Conservation (phyloP, 257 asterid genomes). For the Solanum chiquidenum region DNA sequence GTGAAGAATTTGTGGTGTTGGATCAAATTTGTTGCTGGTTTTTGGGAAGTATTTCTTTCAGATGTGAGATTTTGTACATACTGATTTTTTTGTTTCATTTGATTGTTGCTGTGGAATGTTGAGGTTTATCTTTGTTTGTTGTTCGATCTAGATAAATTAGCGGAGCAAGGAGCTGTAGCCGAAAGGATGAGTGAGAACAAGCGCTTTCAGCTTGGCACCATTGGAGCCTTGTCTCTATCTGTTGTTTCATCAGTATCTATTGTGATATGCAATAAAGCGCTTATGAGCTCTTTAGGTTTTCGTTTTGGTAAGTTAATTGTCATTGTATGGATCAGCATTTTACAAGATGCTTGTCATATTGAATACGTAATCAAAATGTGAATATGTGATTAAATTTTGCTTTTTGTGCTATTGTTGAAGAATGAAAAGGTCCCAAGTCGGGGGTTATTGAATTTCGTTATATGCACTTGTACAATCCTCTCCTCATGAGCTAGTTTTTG, state of each 20-base stretch:
- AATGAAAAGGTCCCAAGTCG: not conserved
- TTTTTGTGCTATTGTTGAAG: not conserved
- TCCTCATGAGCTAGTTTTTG: not conserved
- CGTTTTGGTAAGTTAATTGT: slow-evolving; percentile 56
- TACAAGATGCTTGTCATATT: not conserved
- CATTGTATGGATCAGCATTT: not conserved
- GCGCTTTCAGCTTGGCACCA: slow-evolving; percentile 63
- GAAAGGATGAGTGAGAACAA: slow-evolving; percentile 50
- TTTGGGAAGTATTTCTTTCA: not conserved
- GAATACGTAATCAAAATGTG: not conserved
- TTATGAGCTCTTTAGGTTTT: slow-evolving; percentile 67
- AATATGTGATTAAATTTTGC: not conserved
- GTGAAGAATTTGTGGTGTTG: not conserved
- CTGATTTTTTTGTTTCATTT: not conserved
- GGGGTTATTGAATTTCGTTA: not conserved
- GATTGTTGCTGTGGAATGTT: not conserved
- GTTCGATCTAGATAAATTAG: not conserved
- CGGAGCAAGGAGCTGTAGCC: slow-evolving; percentile 3
- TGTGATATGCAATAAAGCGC: slow-evolving; percentile 81
- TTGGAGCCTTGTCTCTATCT: slow-evolving; percentile 70
- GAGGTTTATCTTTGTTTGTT: not conserved
- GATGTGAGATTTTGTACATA: not conserved
- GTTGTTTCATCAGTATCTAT: slow-evolving; percentile 79
- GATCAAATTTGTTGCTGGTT: not conserved
- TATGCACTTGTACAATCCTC: not conserved